phyloP scores from a whole-genome alignment of 2,329 filamentous ascomycete genomes.

The Fusarium bactridioides region DNA sequence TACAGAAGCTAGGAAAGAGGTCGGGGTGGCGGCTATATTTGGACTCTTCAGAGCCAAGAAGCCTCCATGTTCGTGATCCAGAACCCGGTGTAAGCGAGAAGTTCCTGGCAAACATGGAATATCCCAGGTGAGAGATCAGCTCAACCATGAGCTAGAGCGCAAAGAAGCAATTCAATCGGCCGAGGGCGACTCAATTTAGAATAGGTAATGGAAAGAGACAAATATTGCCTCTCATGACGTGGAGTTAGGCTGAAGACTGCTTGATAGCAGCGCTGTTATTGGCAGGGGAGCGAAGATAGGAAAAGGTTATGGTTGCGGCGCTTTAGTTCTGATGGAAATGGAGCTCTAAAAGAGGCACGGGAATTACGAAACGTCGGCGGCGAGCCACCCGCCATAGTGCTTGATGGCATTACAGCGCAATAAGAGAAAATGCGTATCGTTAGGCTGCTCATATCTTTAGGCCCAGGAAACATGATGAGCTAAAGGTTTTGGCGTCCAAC shows the following conservation, averaged over 20 bases:
- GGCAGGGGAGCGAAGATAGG: constrained; percentile 15
- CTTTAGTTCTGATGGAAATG: neutral
- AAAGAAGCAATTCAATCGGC: constrained; percentile 13
- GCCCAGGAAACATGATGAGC: constrained; percentile 5
- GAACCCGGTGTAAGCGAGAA: neutral
- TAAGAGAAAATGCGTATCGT: neutral
- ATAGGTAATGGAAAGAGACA: neutral
- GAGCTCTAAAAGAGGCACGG: neutral
- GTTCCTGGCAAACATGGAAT: constrained; percentile 20
- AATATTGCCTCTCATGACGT: constrained; percentile 6
- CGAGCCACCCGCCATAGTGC: constrained; percentile 10
- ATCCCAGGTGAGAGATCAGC: constrained; percentile 16
- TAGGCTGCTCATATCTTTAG: constrained; percentile 1
- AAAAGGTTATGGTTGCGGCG: constrained; percentile 2
- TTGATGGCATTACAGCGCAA: neutral
- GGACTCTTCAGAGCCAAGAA: neutral
- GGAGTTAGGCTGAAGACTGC: constrained; percentile 11
- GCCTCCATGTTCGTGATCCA: constrained; percentile 1
- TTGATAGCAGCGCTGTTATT: constrained; percentile 27
- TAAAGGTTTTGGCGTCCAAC: constrained; percentile 30
- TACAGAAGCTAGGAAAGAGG: neutral
- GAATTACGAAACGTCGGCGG: constrained; percentile 28
- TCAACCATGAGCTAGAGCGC: constrained; percentile 4
- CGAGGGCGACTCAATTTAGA: neutral
- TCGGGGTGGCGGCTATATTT: constrained; percentile 21